Percentiles rank a stretch among this genome's conserved stretches.
These are phyloP conservation scores for Hypoxylon perforatum DNA, from an alignment of 495 filamentous ascomycete species.

Conservation along the genomic window DNA sequence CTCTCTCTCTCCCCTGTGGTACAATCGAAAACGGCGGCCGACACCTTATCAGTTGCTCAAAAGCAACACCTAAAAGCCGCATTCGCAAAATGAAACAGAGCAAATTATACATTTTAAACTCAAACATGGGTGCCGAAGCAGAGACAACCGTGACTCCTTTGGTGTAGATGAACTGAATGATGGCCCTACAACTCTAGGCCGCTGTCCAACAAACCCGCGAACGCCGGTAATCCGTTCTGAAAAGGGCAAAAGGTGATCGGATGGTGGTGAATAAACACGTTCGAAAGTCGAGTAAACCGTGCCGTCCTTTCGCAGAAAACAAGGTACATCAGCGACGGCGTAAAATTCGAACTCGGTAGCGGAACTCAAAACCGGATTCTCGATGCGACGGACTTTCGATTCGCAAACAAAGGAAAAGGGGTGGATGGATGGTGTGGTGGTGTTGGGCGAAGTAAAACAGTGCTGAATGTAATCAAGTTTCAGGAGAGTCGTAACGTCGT, in stretches of 20 bases:
- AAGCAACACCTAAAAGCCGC: slow-evolving; percentile 12
- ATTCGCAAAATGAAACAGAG: slow-evolving; percentile 26
- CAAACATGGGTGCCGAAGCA: slow-evolving; percentile 20
- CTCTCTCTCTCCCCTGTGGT: slow-evolving; percentile 11
- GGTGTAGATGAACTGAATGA: slow-evolving; percentile 14
- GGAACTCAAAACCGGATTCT: slow-evolving; percentile 10
- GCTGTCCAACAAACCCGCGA: slow-evolving; percentile 45
- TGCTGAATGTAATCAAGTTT: slow-evolving; percentile 28
- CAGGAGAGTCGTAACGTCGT: slow-evolving; percentile 40
- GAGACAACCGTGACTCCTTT: slow-evolving; percentile 26
- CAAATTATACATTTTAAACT: slow-evolving; percentile 42
- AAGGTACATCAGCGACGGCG: slow-evolving; percentile 13
- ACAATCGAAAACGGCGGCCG: slow-evolving; percentile 24
- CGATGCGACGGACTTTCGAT: slow-evolving; percentile 19
- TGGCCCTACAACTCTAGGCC: slow-evolving; percentile 40
- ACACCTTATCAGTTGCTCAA: slow-evolving; percentile 7
- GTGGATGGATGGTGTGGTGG: slow-evolving; percentile 24
- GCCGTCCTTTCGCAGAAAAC: background rate
- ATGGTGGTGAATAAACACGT: slow-evolving; percentile 22
- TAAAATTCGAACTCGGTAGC: background rate
- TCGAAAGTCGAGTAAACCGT: slow-evolving; percentile 12
- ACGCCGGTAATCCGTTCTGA: slow-evolving; percentile 40
- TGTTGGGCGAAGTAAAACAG: slow-evolving; percentile 35
- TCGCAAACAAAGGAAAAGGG: slow-evolving; percentile 39
- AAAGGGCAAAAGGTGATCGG: slow-evolving; percentile 21